These are phyloP conservation scores for Naegleria fowleri DNA, from an alignment of 208 protist genomes.

Conservation along the genomic window DNA sequence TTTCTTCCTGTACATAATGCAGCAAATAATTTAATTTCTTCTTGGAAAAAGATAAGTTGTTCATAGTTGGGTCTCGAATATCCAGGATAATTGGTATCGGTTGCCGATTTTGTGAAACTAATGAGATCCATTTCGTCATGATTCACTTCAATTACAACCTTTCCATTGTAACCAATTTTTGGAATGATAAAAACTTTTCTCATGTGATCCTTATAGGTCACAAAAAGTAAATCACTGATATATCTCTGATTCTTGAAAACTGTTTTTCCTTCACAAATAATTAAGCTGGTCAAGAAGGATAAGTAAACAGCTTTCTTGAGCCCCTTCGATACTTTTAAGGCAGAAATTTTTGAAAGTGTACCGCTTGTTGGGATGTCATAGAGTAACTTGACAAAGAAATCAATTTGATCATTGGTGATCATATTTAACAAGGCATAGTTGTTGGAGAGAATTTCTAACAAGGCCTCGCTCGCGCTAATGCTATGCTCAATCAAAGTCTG, in stretches of 20 bases:
- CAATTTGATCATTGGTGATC: background rate
- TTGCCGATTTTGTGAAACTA: background rate
- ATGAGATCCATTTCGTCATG: background rate
- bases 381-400: background rate
- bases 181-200: background rate
- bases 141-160: background rate
- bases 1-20: background rate
- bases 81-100: background rate
- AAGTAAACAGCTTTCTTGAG: background rate
- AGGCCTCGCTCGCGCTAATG: background rate
- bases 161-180: background rate
- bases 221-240: background rate
- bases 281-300: background rate
- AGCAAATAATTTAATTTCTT: background rate
- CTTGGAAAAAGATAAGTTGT: background rate
- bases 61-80: conserved; percentile 8
- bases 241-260: background rate
- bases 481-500: background rate
- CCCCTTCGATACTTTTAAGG: background rate
- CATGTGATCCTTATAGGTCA: background rate
- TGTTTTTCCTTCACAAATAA: background rate
- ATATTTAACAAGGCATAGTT: background rate
- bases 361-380: background rate
- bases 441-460: background rate
- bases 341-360: background rate